Evolutionary conservation across 2,329 filamentous ascomycete genomes (phyloP).

Genomic region (Cercospora sojina): DNA sequence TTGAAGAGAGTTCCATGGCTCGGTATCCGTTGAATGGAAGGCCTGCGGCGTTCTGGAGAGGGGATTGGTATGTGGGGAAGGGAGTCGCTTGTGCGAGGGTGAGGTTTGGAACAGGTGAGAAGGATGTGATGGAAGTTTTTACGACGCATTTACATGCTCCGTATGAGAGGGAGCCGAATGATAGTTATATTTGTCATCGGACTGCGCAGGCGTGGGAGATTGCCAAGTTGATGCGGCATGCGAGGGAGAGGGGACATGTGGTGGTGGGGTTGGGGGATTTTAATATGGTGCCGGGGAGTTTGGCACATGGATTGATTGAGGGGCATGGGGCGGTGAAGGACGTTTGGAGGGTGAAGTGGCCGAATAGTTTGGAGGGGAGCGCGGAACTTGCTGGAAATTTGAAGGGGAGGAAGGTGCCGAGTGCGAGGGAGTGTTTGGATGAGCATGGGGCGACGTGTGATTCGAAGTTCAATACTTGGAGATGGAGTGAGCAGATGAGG

Average conservation of each 20-base stretch:
- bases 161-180: conserved; percentile 75
- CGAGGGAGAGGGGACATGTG: conserved; percentile 75
- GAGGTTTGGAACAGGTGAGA: conserved; percentile 61
- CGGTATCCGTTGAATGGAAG: conserved; percentile 88
- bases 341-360: conserved; percentile 80
- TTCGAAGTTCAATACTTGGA: conserved; percentile 85
- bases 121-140: conserved; percentile 81
- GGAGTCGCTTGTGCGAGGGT: conserved; percentile 84
- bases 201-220: conserved; percentile 95
- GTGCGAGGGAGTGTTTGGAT: conserved; percentile 71
- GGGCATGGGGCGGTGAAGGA: conserved; percentile 75
- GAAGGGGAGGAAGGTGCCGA: conserved; percentile 67
- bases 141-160: conserved; percentile 84
- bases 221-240: conserved; percentile 79
- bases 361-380: conserved; percentile 76
- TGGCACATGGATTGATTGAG: conserved; percentile 80
- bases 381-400: conserved; percentile 67
- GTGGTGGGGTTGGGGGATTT: conserved; percentile 90
- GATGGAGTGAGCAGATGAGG: conserved; percentile 73
- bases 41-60: conserved; percentile 88
- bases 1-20: conserved; percentile 83
- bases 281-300: conserved; percentile 88
- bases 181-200: conserved; percentile 87
- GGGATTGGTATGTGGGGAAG: conserved; percentile 96
- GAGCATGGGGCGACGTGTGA: conserved; percentile 89